Conservation (phyloP, 2,329 filamentous ascomycete species). For the Monosporascus sp. region DNA sequence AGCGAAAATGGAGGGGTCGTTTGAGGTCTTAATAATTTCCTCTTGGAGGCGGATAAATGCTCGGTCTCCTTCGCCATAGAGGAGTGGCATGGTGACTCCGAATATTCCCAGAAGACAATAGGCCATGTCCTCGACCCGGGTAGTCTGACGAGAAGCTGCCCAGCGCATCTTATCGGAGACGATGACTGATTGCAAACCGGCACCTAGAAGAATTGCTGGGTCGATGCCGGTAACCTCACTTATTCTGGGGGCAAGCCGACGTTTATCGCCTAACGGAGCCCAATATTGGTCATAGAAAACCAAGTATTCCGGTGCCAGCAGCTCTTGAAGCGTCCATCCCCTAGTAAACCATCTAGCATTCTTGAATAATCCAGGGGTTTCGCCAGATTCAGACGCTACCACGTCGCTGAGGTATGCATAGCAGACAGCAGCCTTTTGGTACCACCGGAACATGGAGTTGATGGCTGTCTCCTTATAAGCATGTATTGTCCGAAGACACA, state of each 20-base stretch:
- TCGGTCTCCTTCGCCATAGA: constrained; percentile 12
- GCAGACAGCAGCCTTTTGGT: background rate
- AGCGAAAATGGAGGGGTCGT: background rate
- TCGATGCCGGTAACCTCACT: background rate
- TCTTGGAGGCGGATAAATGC: background rate
- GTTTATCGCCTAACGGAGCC: too few species aligned
- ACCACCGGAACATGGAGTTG: background rate
- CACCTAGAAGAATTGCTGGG: background rate
- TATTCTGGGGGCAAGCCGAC: too few species aligned
- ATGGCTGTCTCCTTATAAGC: too few species aligned
- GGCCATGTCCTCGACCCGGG: constrained; percentile 13
- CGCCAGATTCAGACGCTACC: background rate
- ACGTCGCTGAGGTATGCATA: constrained; percentile 2
- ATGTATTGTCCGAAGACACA: too few species aligned
- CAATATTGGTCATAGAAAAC: background rate
- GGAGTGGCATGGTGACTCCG: constrained; percentile 17
- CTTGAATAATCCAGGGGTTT: fast-evolving
- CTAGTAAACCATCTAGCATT: constrained; percentile 1
- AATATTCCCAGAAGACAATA: constrained; percentile 21
- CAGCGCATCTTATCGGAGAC: constrained; percentile 14
- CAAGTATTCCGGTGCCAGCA: background rate
- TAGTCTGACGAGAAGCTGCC: constrained; percentile 14
- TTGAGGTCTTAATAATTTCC: background rate
- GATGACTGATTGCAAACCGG: too few species aligned
- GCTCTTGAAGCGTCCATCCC: too few species aligned